A percentile compares a stretch with the other conserved stretches of the same genome.
These are phyloP conservation scores for Cladosporium sp. DNA, from an alignment of 2,329 filamentous ascomycete species.

Conservation along the genomic window DNA sequence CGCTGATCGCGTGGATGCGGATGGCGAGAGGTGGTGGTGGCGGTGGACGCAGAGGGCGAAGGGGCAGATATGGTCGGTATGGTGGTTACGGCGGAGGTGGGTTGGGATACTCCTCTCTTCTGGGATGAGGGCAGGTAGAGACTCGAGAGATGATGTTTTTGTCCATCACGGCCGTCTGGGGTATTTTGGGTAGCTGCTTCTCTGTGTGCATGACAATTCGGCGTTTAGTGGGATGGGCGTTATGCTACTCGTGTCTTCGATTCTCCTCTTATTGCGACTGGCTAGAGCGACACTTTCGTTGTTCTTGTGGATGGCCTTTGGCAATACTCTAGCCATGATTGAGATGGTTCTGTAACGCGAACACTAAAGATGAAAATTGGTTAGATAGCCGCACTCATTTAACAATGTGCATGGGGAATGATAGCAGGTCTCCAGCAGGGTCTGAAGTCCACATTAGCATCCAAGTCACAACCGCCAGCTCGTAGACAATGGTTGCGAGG, in stretches of 20 bases:
- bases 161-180: neutral
- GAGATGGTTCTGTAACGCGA: neutral
- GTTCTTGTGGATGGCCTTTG: neutral
- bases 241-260: neutral
- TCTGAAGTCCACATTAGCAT: neutral
- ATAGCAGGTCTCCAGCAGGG: neutral
- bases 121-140: neutral
- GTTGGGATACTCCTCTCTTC: neutral
- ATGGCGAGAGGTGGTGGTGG: neutral
- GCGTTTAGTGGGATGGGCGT: neutral
- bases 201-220: neutral
- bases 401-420: neutral
- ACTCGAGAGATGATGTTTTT: neutral
- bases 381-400: neutral
- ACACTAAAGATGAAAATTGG: neutral
- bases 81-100: neutral
- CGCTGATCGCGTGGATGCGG: slow-evolving; percentile 1
- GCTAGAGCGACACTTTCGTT: neutral
- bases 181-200: neutral
- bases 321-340: neutral
- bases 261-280: neutral
- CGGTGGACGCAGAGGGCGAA: neutral
- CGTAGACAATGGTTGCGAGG: too few relatives aligned
- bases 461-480: too few relatives aligned
- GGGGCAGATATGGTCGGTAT: neutral